These are phyloP conservation scores for Heliamphora exappendiculata DNA, from an alignment of 148 eudicot species.

Conservation along the genomic window DNA sequence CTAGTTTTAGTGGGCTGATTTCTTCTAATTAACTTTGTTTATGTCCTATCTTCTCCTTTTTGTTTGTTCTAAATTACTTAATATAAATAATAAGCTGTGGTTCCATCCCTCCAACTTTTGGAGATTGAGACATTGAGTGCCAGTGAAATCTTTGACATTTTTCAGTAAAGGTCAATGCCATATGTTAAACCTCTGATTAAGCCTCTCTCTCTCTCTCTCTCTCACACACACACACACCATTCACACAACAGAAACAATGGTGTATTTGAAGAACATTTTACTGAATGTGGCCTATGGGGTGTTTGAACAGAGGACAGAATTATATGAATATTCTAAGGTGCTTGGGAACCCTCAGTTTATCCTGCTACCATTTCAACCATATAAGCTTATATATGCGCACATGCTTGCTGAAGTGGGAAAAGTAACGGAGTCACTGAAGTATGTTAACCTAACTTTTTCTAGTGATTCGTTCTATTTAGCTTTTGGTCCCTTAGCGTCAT, in stretches of 20 bases:
- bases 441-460: constrained; percentile 19
- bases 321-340: constrained; percentile 77
- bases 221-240: no score
- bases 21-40: not conserved
- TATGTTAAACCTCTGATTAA: not conserved
- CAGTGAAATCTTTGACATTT: not conserved
- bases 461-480: constrained; percentile 5
- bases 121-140: not conserved
- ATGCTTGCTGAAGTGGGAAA: constrained; percentile 96
- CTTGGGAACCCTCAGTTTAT: constrained; percentile 79
- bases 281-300: constrained; percentile 5
- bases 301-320: constrained; percentile 67
- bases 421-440: constrained; percentile 77
- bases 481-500: constrained; percentile 20
- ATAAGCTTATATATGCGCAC: constrained; percentile 66
- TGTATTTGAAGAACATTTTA: not conserved
- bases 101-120: not conserved
- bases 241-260: not conserved
- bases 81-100: not conserved
- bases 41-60: not conserved
- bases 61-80: not conserved
- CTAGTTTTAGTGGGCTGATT: not conserved
- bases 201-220: not conserved
- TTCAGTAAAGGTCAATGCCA: not conserved
- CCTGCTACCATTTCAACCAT: constrained; percentile 81